Conservation (phyloP, 148 eudicot species). For the Polygonum aviculare region DNA sequence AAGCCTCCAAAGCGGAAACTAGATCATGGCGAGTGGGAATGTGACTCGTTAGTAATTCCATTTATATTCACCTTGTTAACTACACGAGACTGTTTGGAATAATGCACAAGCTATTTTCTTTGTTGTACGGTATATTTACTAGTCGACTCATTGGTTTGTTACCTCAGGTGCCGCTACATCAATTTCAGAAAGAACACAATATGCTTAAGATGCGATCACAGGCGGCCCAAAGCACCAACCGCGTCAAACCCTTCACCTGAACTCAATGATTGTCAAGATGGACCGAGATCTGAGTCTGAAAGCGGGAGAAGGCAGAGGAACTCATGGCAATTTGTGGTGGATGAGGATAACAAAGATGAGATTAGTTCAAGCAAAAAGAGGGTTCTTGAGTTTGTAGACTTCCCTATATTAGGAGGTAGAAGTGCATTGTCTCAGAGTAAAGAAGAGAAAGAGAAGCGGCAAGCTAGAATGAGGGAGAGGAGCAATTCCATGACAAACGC, state of each 20-base stretch:
- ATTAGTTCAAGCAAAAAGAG: conserved; percentile 4
- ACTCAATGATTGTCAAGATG: conserved; percentile 5
- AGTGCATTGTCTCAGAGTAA: conserved; percentile 22
- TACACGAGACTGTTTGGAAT: background rate
- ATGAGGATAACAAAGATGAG: conserved; percentile 11
- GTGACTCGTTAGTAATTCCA: conserved; percentile 52
- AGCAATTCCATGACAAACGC: conserved; percentile 6
- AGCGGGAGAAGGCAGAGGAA: conserved; percentile 2
- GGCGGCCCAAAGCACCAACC: conserved; percentile 30
- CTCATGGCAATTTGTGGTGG: conserved; percentile 17
- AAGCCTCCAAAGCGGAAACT: conserved; percentile 51
- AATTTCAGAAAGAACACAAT: conserved; percentile 47
- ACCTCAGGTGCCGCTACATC: conserved; percentile 51
- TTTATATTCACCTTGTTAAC: background rate
- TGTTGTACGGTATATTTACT: background rate
- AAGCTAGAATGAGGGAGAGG: conserved; percentile 20
- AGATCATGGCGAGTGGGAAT: conserved; percentile 62
- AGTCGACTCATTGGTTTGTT: background rate
- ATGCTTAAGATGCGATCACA: conserved; percentile 52
- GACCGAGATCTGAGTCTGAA: background rate
- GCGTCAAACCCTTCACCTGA: background rate
- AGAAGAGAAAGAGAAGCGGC: conserved; percentile 22
- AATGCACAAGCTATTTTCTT: background rate
- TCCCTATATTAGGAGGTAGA: conserved; percentile 31
- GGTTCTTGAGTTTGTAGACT: conserved; percentile 18